These are phyloP conservation scores for Xylaria sp. DNA, from an alignment of 2,329 filamentous ascomycete species.

Conservation along the genomic window DNA sequence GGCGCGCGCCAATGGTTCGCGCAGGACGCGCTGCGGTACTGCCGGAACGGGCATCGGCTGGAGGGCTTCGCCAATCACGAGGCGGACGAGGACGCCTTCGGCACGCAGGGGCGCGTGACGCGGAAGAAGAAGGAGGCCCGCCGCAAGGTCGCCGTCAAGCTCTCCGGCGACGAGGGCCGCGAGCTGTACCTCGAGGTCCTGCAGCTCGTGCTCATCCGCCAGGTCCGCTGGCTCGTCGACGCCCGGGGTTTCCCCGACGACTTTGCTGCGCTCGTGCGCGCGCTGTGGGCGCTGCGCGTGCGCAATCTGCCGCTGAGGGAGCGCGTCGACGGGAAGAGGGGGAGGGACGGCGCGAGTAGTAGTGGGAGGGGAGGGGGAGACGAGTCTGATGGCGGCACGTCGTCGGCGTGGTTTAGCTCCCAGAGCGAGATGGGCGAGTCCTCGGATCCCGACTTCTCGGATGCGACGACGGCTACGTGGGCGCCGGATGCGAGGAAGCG, in stretches of 20 bases:
- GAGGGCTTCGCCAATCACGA: constrained; percentile 71
- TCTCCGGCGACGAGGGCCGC: constrained; percentile 74
- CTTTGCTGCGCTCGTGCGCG: constrained; percentile 81
- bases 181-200: constrained; percentile 85
- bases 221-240: constrained; percentile 78
- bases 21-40: constrained; percentile 82
- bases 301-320: constrained; percentile 65
- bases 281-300: constrained; percentile 83
- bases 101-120: constrained; percentile 65
- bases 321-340: constrained; percentile 41
- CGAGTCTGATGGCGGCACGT: constrained; percentile 25
- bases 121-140: constrained; percentile 68
- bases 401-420: constrained; percentile 67
- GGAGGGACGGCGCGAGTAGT: constrained; percentile 1
- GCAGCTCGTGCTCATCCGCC: constrained; percentile 85
- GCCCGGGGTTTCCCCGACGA: constrained; percentile 74
- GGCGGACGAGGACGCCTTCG: constrained; percentile 73
- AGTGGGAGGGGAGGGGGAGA: neutral
- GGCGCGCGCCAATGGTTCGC: constrained; percentile 77
- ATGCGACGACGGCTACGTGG: constrained; percentile 56
- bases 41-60: constrained; percentile 82
- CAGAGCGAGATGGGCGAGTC: constrained; percentile 50
- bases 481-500: constrained; percentile 56
- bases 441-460: constrained; percentile 45
- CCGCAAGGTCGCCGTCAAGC: constrained; percentile 65